Conservation (phyloP, 768 basidiomycete species). For the Paxillus rubicundulus region DNA sequence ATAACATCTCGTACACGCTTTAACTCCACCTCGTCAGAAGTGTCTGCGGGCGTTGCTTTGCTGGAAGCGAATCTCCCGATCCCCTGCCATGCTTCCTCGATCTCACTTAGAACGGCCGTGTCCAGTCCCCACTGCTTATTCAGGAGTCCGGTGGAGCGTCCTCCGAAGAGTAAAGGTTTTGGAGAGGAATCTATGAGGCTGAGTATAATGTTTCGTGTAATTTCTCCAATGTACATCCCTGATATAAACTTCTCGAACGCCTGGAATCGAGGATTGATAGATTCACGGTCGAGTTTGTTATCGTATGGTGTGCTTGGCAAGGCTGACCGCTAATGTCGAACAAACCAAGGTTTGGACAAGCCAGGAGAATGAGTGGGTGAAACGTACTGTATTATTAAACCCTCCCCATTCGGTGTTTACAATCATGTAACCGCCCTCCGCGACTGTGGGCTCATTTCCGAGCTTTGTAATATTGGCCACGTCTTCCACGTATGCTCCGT, state of each 20-base stretch:
- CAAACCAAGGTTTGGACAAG: background rate
- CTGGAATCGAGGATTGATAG: constrained; percentile 91
- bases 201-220: constrained; percentile 81
- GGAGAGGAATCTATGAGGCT: constrained; percentile 78
- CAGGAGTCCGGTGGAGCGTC: constrained; percentile 64
- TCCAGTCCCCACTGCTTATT: constrained; percentile 96
- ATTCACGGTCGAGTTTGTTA: constrained; percentile 87
- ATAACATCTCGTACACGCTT: constrained; percentile 60
- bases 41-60: constrained; percentile 6
- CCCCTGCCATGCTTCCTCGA: constrained; percentile 75
- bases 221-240: constrained; percentile 98
- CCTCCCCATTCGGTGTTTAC: constrained; percentile 99
- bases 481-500: constrained; percentile 95
- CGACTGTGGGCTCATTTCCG: constrained; percentile 55
- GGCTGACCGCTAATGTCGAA: constrained; percentile 58
- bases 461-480: constrained; percentile 84
- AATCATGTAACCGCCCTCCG: constrained; percentile 78
- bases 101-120: constrained; percentile 84
- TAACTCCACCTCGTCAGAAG: constrained; percentile 34
- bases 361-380: background rate
- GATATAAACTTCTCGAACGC: constrained; percentile 98
- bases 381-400: constrained; percentile 85
- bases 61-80: constrained; percentile 30
- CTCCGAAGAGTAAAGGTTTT: constrained; percentile 71
- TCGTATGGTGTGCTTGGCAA: constrained; percentile 90